Evolutionary conservation across 2,329 filamentous ascomycete genomes (phyloP), one percentile per base, ranked within the genome.

Genomic region (Harringtonia aguacate): DNA sequence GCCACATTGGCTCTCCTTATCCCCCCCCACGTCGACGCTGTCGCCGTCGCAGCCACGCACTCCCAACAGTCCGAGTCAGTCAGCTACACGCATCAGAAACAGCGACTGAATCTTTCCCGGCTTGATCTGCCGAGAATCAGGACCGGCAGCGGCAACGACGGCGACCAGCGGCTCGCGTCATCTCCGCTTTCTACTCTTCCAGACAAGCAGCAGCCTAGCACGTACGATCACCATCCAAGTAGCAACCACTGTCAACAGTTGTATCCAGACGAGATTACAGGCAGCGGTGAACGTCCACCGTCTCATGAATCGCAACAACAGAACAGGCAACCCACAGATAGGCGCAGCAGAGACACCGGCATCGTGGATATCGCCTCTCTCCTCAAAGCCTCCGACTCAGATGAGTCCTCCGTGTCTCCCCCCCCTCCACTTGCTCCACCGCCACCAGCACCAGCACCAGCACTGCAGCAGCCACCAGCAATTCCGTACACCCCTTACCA

Each of bases 361-460:
- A 89, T 73, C 77, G 82, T 95, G 88, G 88, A 95, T 89, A 94
- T 95, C 84, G 79, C 85, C 66, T 81, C 84, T 54, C 77, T 95
- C 54, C 77, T 95, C 66, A 86, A 89, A 74, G 75, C 73, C 61
- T 69, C 79, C 61, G 79, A 79, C 74, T 81, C 82, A 66, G 69
- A 79, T 75, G 81, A 84, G 74, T 80, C 81, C 63, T 71, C 72
- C 55, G 64, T 65, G 49, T 68, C 70, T 56, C 63, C 63, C 51
- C 56, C 63, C 4, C 39, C 43, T 4, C 22, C 36, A 7, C 14
- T 31, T 8, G 39, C 38, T 4, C 36, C 36, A 8, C 31, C 31
- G 4, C 29, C 18, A 21, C 30, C 33, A 17, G 39, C 35, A 36
- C 1, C 36, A 31, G 27, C 38, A 36, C 15, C 36, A 39, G 7